A percentile compares a stretch with the other conserved stretches of the same genome.
Conservation (phyloP, 495 filamentous ascomycete species). For the Penicillium pancosmium region DNA sequence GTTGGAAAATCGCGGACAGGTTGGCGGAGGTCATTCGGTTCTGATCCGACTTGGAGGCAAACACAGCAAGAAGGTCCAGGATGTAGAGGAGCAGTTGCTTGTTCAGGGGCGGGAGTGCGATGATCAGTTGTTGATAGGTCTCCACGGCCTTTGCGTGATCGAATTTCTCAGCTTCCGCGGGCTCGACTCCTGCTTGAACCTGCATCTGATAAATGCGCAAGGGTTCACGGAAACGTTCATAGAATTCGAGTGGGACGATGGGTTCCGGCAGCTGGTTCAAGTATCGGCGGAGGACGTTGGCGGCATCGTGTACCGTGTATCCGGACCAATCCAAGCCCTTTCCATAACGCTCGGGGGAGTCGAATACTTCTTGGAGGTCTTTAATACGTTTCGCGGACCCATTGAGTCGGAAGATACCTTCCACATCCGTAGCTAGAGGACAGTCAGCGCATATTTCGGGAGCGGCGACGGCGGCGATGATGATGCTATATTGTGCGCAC, state of each 20-base stretch:
- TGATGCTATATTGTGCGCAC: constrained; percentile 47
- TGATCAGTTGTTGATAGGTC: constrained; percentile 87
- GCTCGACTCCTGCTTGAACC: constrained; percentile 38
- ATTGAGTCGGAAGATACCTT: constrained; percentile 95
- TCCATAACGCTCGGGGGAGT: constrained; percentile 94
- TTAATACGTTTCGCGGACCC: constrained; percentile 99
- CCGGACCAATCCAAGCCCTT: constrained; percentile 97
- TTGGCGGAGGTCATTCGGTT: constrained; percentile 97
- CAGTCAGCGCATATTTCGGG: constrained; percentile 12
- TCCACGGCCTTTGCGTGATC: constrained; percentile 75
- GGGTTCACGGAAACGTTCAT: constrained; percentile 87
- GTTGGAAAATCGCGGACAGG: constrained; percentile 97
- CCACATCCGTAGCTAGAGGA: constrained; percentile 84
- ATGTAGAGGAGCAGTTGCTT: constrained; percentile 96
- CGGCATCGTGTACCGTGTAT: constrained; percentile 98
- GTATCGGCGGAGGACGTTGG: constrained; percentile 93
- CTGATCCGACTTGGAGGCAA: constrained; percentile 93
- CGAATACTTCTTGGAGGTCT: constrained; percentile 86
- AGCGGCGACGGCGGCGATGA: constrained; percentile 9
- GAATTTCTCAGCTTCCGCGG: constrained; percentile 55
- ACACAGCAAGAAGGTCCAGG: constrained; percentile 95
- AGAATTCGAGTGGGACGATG: constrained; percentile 93
- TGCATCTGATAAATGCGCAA: constrained; percentile 75
- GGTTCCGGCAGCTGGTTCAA: constrained; percentile 93
- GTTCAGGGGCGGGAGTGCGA: constrained; percentile 89